Conservation (phyloP, 2,329 filamentous ascomycete species). For the Cladosporium oxysporum region DNA sequence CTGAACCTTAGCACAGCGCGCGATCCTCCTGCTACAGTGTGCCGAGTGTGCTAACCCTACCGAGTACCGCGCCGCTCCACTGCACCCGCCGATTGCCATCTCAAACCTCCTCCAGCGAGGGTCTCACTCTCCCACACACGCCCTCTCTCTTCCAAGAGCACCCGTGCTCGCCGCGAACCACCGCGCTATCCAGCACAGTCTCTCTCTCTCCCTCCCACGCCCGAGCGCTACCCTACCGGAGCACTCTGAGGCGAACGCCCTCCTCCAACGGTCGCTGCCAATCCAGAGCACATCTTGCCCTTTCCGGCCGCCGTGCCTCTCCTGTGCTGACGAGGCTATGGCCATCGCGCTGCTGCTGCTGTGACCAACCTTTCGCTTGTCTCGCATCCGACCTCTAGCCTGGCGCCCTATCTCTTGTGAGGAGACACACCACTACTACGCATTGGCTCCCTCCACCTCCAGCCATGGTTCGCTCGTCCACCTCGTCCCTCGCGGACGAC, state of each 20-base stretch:
- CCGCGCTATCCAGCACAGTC: conserved; percentile 4
- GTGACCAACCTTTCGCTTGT: conserved; percentile 18
- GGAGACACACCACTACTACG: background rate
- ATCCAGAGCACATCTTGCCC: conserved; percentile 18
- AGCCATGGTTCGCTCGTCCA: conserved; percentile 22
- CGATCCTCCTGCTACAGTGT: background rate
- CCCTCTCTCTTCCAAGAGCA: background rate
- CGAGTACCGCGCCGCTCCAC: conserved; percentile 2
- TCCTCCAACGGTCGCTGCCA: conserved; percentile 20
- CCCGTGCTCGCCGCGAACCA: conserved; percentile 9
- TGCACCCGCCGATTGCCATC: conserved; percentile 6
- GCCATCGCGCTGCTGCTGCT: conserved; percentile 13
- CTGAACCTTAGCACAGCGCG: background rate
- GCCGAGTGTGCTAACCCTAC: background rate
- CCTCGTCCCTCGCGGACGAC: conserved; percentile 23
- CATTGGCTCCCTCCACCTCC: conserved; percentile 9
- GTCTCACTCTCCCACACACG: conserved; percentile 18
- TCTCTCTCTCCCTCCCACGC: background rate
- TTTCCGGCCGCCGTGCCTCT: conserved; percentile 12
- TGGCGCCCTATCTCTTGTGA: conserved; percentile 15
- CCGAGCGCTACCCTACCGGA: conserved; percentile 2
- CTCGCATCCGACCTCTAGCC: conserved; percentile 14
- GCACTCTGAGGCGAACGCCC: conserved; percentile 18
- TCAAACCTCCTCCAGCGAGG: conserved; percentile 1
- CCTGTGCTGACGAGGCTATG: conserved; percentile 21